Evolutionary conservation across 2,329 filamentous ascomycete species (phyloP).

Genomic region (Fusarium subglutinans): DNA sequence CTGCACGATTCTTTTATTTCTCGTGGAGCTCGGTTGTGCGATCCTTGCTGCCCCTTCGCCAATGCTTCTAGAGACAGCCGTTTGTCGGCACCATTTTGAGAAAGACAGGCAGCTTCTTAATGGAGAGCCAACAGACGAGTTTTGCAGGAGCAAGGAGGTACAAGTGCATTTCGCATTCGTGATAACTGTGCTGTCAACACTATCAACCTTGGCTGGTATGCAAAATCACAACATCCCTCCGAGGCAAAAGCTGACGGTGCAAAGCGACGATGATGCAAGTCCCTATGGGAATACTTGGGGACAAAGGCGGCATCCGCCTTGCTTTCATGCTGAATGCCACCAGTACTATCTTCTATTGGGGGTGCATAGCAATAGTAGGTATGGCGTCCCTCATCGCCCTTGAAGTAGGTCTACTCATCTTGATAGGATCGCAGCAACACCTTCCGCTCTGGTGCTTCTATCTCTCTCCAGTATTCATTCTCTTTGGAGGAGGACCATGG

Average conservation of each 20-base stretch:
- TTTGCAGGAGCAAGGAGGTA: background rate
- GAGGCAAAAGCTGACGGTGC: background rate
- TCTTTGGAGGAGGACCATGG: background rate
- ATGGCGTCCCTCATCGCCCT: background rate
- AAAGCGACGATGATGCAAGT: background rate
- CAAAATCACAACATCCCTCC: too few relatives aligned
- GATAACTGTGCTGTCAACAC: background rate
- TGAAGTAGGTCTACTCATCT: too few relatives aligned
- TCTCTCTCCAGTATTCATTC: background rate
- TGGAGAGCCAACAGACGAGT: background rate
- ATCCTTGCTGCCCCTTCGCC: background rate
- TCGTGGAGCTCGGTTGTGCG: background rate
- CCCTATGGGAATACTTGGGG: background rate
- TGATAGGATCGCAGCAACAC: background rate
- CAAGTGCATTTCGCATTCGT: background rate
- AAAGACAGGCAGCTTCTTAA: background rate
- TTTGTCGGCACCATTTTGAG: background rate
- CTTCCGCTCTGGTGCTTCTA: constrained; percentile 4
- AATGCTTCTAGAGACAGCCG: background rate
- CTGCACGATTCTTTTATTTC: background rate
- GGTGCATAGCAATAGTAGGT: background rate
- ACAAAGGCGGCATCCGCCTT: background rate
- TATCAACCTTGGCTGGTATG: background rate
- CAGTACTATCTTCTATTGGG: background rate
- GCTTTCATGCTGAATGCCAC: background rate